phyloP scores from a whole-genome alignment of 192 early-diverging fungal genomes.

The Coemansia sp. region DNA sequence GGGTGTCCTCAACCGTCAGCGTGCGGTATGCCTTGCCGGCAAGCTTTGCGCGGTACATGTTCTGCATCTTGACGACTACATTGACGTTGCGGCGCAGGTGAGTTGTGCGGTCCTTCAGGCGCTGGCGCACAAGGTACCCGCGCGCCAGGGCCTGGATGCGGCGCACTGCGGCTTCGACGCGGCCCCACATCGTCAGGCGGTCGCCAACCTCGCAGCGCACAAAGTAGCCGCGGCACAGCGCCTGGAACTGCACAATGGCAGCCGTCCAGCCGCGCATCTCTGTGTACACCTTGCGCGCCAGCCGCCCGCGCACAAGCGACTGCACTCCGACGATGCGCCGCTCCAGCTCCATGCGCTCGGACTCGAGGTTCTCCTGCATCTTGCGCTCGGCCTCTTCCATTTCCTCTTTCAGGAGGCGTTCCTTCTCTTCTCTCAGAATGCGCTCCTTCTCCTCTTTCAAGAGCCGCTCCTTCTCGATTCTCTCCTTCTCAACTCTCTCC shows the following conservation, averaged over 20 bases:
- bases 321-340: constrained; percentile 57
- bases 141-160: constrained; percentile 65
- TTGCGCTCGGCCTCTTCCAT: constrained; percentile 24
- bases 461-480: constrained; percentile 4
- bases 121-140: constrained; percentile 63
- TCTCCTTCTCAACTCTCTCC: constrained; percentile 10
- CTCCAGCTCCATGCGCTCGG: constrained; percentile 44
- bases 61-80: constrained; percentile 74
- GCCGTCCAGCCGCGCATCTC: constrained; percentile 57
- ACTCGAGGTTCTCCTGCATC: constrained; percentile 36
- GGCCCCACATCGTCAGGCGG: constrained; percentile 32
- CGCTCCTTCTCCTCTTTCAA: neutral
- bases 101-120: constrained; percentile 58
- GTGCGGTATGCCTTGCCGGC: constrained; percentile 69
- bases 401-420: constrained; percentile 9
- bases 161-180: constrained; percentile 36
- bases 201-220: constrained; percentile 43
- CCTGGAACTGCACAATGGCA: constrained; percentile 52
- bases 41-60: constrained; percentile 65
- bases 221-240: constrained; percentile 43
- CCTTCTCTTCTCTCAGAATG: constrained; percentile 6
- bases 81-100: constrained; percentile 66
- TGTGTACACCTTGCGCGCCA: constrained; percentile 56
- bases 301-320: constrained; percentile 58
- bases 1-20: constrained; percentile 72